Evolutionary conservation across 805 yeast genomes (phyloP), one percentile per base, ranked within the genome.

Genomic region (Starmerella apicola): DNA sequence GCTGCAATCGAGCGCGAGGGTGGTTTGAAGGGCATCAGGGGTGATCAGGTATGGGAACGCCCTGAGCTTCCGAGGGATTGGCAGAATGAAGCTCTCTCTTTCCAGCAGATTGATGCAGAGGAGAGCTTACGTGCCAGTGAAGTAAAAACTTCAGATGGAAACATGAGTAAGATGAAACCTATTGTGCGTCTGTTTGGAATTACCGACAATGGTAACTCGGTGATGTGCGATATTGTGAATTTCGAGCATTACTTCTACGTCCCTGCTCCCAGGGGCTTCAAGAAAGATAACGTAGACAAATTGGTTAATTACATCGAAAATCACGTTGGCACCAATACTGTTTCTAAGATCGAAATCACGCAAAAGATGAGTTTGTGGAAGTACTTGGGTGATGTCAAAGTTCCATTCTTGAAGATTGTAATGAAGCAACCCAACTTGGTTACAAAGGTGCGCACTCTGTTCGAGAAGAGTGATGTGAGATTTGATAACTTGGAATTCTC

Each of bases 281-380:
- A 71, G 24, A 65, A 67, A 34, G 70, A 64, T 20, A 78, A 78
- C 49, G 52, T 81, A 34, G 60, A 8, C 70, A 79, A 50, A 50
- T 63, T 19, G 56, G 61, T 27, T 9, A 16, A 18, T 7, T 20
- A 8, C 36, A 18, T 28, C 13, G 15, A 26, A 2, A 25, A n/a
- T 8, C n/a, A 36, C 22, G 5, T 8, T 6, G 20, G 18, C 15
- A 5, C 12, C 4, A 26, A 23, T 16, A 6, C 37, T 13, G 27
- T 34, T 21, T 17, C 28, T 35, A 25, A 45, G n/a, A 65, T 88
- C 17, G 84, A 81, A 43, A 65, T 86, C 12, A 66, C 59, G 4
- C 59, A 69, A 54, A 84, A 83, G 51, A 94, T 88, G 57, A 79
- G 93, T 9, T 77, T 91, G 42, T 88, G 96, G 96, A 96, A 96